Evolutionary conservation across 352 stramenopile genomes (phyloP).

Genomic region (Poterioochromonas sp.): DNA sequence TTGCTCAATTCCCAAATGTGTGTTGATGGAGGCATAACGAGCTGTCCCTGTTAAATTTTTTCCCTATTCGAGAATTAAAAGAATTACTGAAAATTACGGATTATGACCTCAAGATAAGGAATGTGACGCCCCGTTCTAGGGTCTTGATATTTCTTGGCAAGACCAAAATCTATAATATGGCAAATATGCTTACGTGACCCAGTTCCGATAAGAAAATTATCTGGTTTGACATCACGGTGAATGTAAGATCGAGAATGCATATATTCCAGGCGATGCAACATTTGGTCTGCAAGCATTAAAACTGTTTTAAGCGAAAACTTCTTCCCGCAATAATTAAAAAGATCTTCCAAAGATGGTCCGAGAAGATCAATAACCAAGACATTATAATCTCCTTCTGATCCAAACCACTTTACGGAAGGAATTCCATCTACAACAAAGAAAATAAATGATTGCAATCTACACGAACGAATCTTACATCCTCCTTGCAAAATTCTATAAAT

Average conservation of each 20-base stretch:
- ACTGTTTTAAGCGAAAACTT: slow-evolving; percentile 87
- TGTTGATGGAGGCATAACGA: slow-evolving; percentile 57
- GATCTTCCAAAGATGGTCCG: slow-evolving; percentile 64
- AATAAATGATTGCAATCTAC: not conserved
- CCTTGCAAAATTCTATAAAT: slow-evolving; percentile 82
- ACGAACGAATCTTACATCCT: slow-evolving; percentile 43
- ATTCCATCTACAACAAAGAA: slow-evolving; percentile 36
- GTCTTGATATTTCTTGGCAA: slow-evolving; percentile 77
- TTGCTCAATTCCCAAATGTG: slow-evolving; percentile 58
- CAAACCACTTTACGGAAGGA: slow-evolving; percentile 49
- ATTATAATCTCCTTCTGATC: slow-evolving; percentile 68
- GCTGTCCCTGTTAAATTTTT: slow-evolving; percentile 57
- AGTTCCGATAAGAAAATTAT: slow-evolving; percentile 72
- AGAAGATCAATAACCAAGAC: slow-evolving; percentile 74
- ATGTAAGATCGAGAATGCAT: slow-evolving; percentile 77
- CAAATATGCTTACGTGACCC: slow-evolving; percentile 26
- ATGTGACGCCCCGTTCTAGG: slow-evolving; percentile 76
- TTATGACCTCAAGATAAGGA: slow-evolving; percentile 56
- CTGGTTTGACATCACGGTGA: slow-evolving; percentile 73
- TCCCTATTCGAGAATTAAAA: not conserved
- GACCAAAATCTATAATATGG: slow-evolving; percentile 74
- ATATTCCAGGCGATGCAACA: slow-evolving; percentile 70
- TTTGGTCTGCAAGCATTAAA: slow-evolving; percentile 79
- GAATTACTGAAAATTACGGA: not conserved
- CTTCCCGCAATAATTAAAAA: slow-evolving; percentile 41